A percentile compares a stretch with the other conserved stretches of the same genome.
Evolutionary conservation across 139 green algal genomes (phyloP).

Genomic region (Micromonas commoda): DNA sequence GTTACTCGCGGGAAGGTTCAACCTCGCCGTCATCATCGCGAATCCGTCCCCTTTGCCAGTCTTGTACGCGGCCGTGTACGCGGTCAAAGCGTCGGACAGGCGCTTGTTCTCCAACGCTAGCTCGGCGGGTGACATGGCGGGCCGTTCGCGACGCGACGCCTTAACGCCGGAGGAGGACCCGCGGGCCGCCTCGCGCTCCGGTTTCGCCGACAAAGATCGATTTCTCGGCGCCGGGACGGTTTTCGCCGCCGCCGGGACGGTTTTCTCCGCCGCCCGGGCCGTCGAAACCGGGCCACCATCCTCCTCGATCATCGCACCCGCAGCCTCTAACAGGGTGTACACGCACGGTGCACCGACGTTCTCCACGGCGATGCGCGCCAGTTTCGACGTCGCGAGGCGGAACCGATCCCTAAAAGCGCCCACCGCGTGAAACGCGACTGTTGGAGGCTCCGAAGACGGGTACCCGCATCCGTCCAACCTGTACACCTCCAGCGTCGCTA

Average conservation of each 20-base stretch:
- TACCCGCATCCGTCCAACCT: background rate
- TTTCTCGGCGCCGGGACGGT: background rate
- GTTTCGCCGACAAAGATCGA: background rate
- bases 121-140: too few relatives aligned
- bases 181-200: background rate
- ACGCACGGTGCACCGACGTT: background rate
- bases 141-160: too few relatives aligned
- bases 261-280: background rate
- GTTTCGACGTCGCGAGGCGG: background rate
- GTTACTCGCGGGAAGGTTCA: conserved; percentile 3
- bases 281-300: too few relatives aligned
- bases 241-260: background rate
- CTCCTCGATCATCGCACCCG: background rate
- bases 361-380: background rate
- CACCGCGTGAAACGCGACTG: background rate
- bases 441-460: background rate
- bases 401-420: background rate
- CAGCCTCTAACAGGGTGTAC: background rate
- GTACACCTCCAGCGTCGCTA: background rate
- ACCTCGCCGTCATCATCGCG: background rate
- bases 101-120: too few relatives aligned
- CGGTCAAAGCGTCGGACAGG: background rate
- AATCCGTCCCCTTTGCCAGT: background rate
- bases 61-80: background rate
- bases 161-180: too few relatives aligned